A percentile compares a stretch with the other conserved stretches of the same genome.
Evolutionary conservation across 2,329 filamentous ascomycete species (phyloP).

Genomic region (Ophiocordyceps polyrhachis-furcata): DNA sequence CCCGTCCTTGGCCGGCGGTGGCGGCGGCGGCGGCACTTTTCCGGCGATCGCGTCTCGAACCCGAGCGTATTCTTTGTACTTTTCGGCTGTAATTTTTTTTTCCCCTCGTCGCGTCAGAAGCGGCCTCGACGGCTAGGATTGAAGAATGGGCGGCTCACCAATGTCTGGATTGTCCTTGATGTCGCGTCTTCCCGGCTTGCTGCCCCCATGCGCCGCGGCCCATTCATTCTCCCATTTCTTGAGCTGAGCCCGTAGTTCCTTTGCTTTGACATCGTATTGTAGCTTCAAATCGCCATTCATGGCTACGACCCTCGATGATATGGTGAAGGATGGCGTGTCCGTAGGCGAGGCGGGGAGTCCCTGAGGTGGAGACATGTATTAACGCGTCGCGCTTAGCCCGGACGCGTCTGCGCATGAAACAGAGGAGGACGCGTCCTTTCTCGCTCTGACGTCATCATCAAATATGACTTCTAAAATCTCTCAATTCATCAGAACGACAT

Average conservation of each 20-base stretch:
- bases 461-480: too few species aligned
- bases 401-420: too few species aligned
- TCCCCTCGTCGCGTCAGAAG: background rate
- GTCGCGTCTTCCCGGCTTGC: slow-evolving; percentile 53
- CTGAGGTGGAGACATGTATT: background rate
- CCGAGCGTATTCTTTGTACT: slow-evolving; percentile 62
- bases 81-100: slow-evolving; percentile 33
- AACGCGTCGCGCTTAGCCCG: background rate
- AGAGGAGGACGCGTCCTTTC: too few species aligned
- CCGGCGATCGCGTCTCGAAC: slow-evolving; percentile 39
- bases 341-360: background rate
- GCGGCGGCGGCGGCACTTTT: slow-evolving; percentile 24
- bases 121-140: too few species aligned
- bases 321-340: background rate
- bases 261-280: slow-evolving; percentile 29
- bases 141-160: slow-evolving; percentile 26
- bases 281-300: slow-evolving; percentile 29
- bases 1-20: slow-evolving; percentile 8
- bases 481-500: too few species aligned
- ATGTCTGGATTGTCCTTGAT: slow-evolving; percentile 58
- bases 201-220: slow-evolving; percentile 39
- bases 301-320: background rate
- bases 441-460: too few species aligned
- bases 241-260: slow-evolving; percentile 44
- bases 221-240: slow-evolving; percentile 61